These are phyloP conservation scores for Helenozyma baotianmanensis DNA, from an alignment of 805 yeast genomes.

Conservation along the genomic window DNA sequence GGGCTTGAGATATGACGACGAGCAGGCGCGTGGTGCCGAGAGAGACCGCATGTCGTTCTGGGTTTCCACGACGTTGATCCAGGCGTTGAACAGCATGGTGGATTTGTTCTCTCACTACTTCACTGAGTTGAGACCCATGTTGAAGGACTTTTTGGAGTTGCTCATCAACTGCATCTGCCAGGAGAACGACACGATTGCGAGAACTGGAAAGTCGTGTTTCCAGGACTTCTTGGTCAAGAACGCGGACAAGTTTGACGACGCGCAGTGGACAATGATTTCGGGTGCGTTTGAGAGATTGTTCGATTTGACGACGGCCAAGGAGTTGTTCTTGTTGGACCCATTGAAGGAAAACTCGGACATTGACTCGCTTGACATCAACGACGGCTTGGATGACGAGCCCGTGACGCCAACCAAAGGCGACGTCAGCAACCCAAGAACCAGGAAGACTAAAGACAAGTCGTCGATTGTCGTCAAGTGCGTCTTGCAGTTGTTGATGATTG, in stretches of 20 bases:
- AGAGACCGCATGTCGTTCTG: constrained; percentile 91
- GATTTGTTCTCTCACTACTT: constrained; percentile 80
- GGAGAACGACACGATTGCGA: constrained; percentile 93
- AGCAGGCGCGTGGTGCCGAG: constrained; percentile 24
- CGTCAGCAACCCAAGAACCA: not conserved
- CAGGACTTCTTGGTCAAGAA: constrained; percentile 77
- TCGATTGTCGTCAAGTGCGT: constrained; percentile 90
- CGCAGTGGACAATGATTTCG: constrained; percentile 74
- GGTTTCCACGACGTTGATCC: constrained; percentile 94
- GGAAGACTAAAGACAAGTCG: constrained; percentile 37
- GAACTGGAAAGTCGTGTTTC: constrained; percentile 89
- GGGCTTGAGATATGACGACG: constrained; percentile 57
- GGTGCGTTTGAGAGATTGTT: constrained; percentile 66
- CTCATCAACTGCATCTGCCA: constrained; percentile 89
- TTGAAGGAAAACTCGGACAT: constrained; percentile 23
- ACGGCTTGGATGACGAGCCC: constrained; percentile 15
- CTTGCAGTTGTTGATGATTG: constrained; percentile 83
- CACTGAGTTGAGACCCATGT: constrained; percentile 64
- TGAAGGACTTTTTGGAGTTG: constrained; percentile 74
- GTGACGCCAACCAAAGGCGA: not conserved
- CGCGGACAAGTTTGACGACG: constrained; percentile 51
- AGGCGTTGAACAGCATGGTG: constrained; percentile 86
- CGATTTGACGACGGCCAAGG: constrained; percentile 79
- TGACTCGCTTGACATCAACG: constrained; percentile 17
- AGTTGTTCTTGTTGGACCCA: constrained; percentile 66